Evolutionary conservation across 768 basidiomycete species (phyloP), one percentile per base, ranked within the genome.

Genomic region (Lentinula detonsa): DNA sequence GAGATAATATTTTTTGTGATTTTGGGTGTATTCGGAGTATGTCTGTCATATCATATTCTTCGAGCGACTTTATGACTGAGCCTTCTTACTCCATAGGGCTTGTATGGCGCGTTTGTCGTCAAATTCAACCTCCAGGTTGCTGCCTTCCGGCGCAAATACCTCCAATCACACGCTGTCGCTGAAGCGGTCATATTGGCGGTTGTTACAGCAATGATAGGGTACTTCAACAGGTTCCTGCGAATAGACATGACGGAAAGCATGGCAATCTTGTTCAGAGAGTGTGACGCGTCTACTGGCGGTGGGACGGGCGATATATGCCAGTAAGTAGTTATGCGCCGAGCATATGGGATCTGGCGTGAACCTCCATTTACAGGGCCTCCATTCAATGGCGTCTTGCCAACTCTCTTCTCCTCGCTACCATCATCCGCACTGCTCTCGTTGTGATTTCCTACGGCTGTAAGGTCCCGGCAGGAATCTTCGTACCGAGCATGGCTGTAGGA

Each of bases 181-280:
- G 97, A 99, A 74, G 97, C 94, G 2, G 88, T 98, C 18, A 79
- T 81, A 0, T 81, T 99, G 16, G 95, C 95, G 5, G 83, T 86
- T 2, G 70, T 98, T 34, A 98, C 97, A 1, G 95, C 95, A 2
- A 80, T 96, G 71, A 84, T 98, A 60, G 92, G 92, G 2, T 99
- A 95, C 73, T 91, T 89, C 69, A 99, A 99, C 72, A 86, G 90
- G 55, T 99, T 98, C 74, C 75, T 98, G 59, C 84, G 95, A 52
- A 90, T 98, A 31, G 97, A 98, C 70, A 98, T 98, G 96, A 98
- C 95, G 0, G 91, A 96, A 67, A 93, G 89, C 72, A 88, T 99
- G 85, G 86, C 91, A 15, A 89, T 98, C 61, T 79, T 99, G 51
- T 99, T 99, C 75, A 84, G 90, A 65, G 97, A 99, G 71, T 99